Conservation (phyloP, 768 basidiomycete genomes). For the Pisolithus sp. region DNA sequence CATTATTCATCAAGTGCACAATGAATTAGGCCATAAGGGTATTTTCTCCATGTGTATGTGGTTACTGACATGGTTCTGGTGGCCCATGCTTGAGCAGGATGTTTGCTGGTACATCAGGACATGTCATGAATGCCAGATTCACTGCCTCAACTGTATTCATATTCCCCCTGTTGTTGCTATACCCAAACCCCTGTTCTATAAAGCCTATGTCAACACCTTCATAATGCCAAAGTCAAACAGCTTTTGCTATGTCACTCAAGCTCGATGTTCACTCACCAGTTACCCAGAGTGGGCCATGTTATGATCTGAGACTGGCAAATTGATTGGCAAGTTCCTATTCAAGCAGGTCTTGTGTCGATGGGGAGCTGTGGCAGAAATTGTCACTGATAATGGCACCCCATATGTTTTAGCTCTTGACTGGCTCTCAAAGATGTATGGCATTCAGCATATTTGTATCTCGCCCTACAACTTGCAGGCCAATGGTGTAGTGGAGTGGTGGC, state of each 20-base stretch:
- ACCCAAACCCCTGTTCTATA: constrained; percentile 9
- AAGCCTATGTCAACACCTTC: constrained; percentile 1
- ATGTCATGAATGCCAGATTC: constrained; percentile 30
- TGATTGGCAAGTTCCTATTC: constrained; percentile 12
- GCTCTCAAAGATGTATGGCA: not conserved
- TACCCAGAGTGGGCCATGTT: constrained; percentile 27
- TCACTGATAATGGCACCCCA: not conserved
- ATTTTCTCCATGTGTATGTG: not conserved
- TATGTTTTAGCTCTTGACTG: not conserved
- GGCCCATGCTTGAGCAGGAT: not conserved
- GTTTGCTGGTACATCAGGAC: constrained; percentile 17
- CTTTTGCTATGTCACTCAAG: constrained; percentile 14
- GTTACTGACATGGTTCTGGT: not conserved
- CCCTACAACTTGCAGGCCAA: constrained; percentile 32
- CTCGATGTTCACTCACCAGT: not conserved
- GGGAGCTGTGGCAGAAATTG: not conserved
- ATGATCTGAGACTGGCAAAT: constrained; percentile 11
- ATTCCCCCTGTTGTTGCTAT: constrained; percentile 8
- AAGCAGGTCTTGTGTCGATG: constrained; percentile 13
- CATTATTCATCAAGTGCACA: not conserved
- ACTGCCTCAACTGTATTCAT: constrained; percentile 14
- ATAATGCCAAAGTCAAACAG: not conserved
- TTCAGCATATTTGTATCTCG: constrained; percentile 12
- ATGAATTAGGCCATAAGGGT: constrained; percentile 6
- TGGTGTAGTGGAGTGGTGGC: constrained; percentile 32